These are phyloP conservation scores for Panaeolus cyanescens DNA, from an alignment of 768 basidiomycete species.

Conservation along the genomic window DNA sequence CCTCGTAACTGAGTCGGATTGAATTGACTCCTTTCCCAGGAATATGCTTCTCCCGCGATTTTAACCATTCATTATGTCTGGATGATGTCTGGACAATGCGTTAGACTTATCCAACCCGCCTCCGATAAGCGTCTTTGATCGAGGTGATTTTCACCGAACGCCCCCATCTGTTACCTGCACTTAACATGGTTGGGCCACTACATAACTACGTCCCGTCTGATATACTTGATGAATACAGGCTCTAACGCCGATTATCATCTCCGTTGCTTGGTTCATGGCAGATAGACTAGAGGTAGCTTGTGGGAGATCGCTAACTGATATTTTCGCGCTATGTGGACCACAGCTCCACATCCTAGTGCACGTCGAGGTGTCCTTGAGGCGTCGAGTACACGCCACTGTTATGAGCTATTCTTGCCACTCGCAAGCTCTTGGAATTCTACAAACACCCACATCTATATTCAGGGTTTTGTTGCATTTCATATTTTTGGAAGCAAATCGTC, in stretches of 20 bases:
- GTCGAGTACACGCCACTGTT: no score
- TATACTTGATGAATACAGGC: no score
- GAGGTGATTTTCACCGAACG: not conserved
- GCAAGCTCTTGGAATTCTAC: not conserved
- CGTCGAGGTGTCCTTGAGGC: no score
- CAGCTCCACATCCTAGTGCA: no score
- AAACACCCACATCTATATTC: not conserved
- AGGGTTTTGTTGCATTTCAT: not conserved
- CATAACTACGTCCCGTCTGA: no score
- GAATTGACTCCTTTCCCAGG: not conserved
- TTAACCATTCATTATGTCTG: not conserved
- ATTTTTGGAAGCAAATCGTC: not conserved
- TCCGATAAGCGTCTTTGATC: not conserved
- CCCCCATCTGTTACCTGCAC: not conserved
- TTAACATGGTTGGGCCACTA: not conserved
- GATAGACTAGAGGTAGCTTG: no score
- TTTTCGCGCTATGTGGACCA: no score
- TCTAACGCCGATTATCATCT: no score
- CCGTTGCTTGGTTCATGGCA: no score
- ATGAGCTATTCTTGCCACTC: no score
- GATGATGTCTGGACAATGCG: not conserved
- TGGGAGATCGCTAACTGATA: no score
- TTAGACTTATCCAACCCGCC: not conserved
- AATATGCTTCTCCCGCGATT: conserved; percentile 1
- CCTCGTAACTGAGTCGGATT: not conserved